Conservation (phyloP, 1,284 basidiomycete species). For the Taiwanofungus camphoratus region DNA sequence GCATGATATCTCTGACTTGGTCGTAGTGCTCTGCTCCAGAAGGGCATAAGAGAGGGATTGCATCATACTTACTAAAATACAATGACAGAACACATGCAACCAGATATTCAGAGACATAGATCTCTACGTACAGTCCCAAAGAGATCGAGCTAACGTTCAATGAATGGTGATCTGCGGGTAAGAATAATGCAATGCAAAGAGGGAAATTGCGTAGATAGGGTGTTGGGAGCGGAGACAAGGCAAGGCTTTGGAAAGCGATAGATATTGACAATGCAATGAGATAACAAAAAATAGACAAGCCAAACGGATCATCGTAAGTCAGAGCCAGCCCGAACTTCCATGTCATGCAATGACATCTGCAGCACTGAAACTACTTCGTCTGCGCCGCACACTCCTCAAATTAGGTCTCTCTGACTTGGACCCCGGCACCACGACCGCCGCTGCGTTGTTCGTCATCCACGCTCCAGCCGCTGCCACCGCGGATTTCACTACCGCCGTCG, state of each 20-base stretch:
- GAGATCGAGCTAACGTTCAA: background rate
- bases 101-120: background rate
- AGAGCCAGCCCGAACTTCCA: background rate
- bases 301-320: conserved; percentile 2
- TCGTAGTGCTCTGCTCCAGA: too few relatives aligned
- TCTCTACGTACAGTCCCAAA: background rate
- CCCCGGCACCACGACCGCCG: conserved; percentile 62
- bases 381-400: conserved; percentile 59
- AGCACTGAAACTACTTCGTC: conserved; percentile 78
- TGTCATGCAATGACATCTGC: conserved; percentile 71
- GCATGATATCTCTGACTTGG: background rate
- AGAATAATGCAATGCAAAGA: background rate
- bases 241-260: conserved; percentile 17
- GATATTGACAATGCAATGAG: conserved; percentile 17
- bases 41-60: background rate
- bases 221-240: conserved; percentile 5
- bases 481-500: conserved; percentile 23
- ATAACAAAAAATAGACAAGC: conserved; percentile 2
- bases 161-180: background rate
- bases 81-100: background rate
- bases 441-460: conserved; percentile 68
- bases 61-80: background rate
- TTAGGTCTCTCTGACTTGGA: conserved; percentile 67
- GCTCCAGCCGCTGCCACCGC: conserved; percentile 40
- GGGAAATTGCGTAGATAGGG: conserved; percentile 4